Evolutionary conservation across 2,329 filamentous ascomycete genomes (phyloP), one percentile per base, ranked within the genome.

Genomic region (Tolypocladium tundrense): DNA sequence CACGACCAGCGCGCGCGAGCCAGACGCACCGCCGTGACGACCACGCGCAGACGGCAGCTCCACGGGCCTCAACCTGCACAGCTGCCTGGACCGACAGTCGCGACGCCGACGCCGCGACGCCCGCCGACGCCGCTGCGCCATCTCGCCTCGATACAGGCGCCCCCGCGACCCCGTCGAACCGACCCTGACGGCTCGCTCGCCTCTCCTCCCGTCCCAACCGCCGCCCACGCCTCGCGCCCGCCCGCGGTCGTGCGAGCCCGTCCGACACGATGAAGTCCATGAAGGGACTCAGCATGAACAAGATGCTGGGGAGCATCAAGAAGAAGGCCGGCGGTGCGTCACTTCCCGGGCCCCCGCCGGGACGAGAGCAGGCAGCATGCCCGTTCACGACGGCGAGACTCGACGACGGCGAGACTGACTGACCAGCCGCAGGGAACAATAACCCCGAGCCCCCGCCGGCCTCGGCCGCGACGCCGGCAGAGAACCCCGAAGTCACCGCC

Each of bases 401-500:
- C 3, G 2, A 24, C 3, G 48, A 35, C 48, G 31, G 35, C 48
- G 19, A 19, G 33, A 21, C 48, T 21, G 31, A 51, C 54, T 45
- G 53, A 53, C 48, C 21, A 11, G 50, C 24, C 35, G 40, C 53
- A 62, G 56, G 52, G 21, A 59, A 33, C 55, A 58, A 33, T 55
- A 53, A 40, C 57, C 58, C 56, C 35, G 43, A 57, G 40, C 56
- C 53, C 10, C 56, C 63, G 35, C 57, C 58, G 42, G 59, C 63
- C 51, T 63, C 67, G 42, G 63, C 67, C 45, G 54, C 60, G 16
- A 67, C 65, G n/a, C 64, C 69, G 14, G 75, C 76, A 60, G 84
- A 87, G 66, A 82, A 82, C 16, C 88, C 88, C 57, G 88, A 90
- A 73, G 82, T 79, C 59, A 86, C 82, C 66, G 87, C 84, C 51